phyloP scores from a whole-genome alignment of 2,329 filamentous ascomycete genomes.

The Zymoseptoria passerinii region DNA sequence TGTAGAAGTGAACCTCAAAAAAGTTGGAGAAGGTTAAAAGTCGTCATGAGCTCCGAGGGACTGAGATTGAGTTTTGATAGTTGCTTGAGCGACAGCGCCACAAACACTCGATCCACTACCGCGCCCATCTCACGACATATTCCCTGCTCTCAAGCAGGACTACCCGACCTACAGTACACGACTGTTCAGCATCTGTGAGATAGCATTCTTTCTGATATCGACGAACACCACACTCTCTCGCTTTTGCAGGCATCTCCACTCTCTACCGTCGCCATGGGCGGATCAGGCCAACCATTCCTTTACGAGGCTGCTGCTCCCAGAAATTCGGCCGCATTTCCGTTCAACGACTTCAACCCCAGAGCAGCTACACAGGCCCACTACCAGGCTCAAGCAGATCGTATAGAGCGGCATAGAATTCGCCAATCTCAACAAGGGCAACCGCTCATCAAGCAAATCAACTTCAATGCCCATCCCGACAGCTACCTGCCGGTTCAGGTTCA shows the following conservation, averaged over 20 bases:
- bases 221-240: neutral
- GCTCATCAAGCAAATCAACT: slow-evolving; percentile 67
- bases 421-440: slow-evolving; percentile 66
- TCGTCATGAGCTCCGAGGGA: neutral
- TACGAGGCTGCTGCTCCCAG: slow-evolving; percentile 48
- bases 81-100: neutral
- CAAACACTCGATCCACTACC: neutral
- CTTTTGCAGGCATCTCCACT: neutral
- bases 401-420: slow-evolving; percentile 44
- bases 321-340: slow-evolving; percentile 47
- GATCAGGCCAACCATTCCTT: slow-evolving; percentile 55
- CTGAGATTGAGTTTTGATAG: neutral
- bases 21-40: neutral
- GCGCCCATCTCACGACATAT: neutral
- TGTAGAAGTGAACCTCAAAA: neutral
- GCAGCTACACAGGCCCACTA: slow-evolving; percentile 72
- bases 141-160: neutral
- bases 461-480: slow-evolving; percentile 79
- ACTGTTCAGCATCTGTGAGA: neutral
- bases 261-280: slow-evolving; percentile 14
- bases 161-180: neutral
- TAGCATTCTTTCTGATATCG: neutral
- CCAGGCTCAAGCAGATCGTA: slow-evolving; percentile 43
- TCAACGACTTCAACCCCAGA: slow-evolving; percentile 71
- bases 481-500: slow-evolving; percentile 58